Conservation (phyloP, 345 rosid species). For the Arabis alpina region DNA sequence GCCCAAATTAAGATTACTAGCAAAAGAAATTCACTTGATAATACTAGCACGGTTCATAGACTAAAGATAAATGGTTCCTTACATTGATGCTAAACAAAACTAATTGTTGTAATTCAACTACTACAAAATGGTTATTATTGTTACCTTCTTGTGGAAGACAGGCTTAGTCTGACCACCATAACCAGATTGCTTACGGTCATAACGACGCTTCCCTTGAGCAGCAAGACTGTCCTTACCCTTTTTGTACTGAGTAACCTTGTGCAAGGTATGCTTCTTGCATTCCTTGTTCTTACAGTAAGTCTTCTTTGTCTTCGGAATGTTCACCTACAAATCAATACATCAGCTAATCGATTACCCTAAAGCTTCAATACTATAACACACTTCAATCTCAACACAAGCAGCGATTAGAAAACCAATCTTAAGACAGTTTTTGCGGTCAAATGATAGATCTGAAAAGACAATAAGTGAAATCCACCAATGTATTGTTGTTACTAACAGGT, state of each 20-base stretch:
- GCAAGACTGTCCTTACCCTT: conserved; percentile 91
- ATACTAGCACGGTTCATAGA: too few relatives aligned
- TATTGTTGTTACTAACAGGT: neutral
- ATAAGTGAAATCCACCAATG: neutral
- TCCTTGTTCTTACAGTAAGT: conserved; percentile 81
- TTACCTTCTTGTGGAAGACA: conserved; percentile 85
- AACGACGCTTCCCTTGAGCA: conserved; percentile 82
- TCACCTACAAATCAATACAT: conserved; percentile 53
- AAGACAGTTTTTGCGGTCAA: too few relatives aligned
- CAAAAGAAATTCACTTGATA: neutral
- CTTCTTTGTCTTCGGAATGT: conserved; percentile 86
- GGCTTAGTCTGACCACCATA: conserved; percentile 91
- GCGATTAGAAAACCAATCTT: too few relatives aligned
- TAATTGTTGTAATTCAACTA: neutral
- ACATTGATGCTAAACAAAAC: too few relatives aligned
- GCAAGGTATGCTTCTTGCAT: conserved; percentile 81
- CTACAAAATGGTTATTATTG: neutral
- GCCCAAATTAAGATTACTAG: neutral
- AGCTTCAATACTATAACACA: too few relatives aligned
- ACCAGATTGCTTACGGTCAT: conserved; percentile 82
- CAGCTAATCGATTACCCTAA: too few relatives aligned
- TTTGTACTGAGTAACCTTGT: conserved; percentile 82
- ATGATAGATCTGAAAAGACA: neutral
- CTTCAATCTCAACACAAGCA: too few relatives aligned
- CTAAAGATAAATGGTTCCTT: neutral